These are phyloP conservation scores for Tricholoma matsutake DNA, from an alignment of 768 basidiomycete species.

Conservation along the genomic window DNA sequence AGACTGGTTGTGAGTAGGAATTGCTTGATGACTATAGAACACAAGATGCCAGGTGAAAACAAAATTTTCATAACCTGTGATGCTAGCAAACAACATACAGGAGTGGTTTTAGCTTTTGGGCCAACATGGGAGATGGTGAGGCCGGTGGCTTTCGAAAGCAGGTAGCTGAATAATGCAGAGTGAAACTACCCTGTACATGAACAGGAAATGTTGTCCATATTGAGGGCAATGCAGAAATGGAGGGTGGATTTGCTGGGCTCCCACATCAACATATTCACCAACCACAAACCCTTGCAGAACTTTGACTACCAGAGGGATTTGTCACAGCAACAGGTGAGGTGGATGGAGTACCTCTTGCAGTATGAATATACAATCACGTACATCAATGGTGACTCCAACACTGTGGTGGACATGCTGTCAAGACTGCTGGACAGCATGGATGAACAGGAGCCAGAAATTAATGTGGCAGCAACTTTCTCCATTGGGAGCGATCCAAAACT, in stretches of 20 bases:
- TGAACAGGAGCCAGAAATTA: too few relatives aligned
- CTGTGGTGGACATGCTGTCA: slow-evolving; percentile 34
- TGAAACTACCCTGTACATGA: too few relatives aligned
- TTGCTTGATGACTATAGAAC: slow-evolving; percentile 25
- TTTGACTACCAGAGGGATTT: slow-evolving; percentile 16
- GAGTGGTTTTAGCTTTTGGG: slow-evolving; percentile 26
- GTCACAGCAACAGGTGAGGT: slow-evolving; percentile 20
- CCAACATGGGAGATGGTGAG: slow-evolving; percentile 25
- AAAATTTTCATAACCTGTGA: slow-evolving; percentile 28
- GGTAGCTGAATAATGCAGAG: too few relatives aligned
- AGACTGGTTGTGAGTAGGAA: slow-evolving; percentile 13
- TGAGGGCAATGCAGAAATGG: slow-evolving; percentile 24
- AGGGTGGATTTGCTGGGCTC: slow-evolving; percentile 13
- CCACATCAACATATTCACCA: slow-evolving; percentile 23
- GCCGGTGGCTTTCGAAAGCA: too few relatives aligned
- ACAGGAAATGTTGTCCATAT: slow-evolving; percentile 32
- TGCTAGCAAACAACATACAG: slow-evolving; percentile 20
- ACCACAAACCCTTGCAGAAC: too few relatives aligned
- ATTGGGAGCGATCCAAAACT: too few relatives aligned
- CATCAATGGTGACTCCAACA: too few relatives aligned
- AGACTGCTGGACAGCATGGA: too few relatives aligned
- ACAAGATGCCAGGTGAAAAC: slow-evolving; percentile 9
- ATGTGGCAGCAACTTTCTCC: too few relatives aligned
- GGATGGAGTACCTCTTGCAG: too few relatives aligned
- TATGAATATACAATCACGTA: too few relatives aligned